phyloP scores from a whole-genome alignment of 495 filamentous ascomycete genomes.

The Xylaria grammica region DNA sequence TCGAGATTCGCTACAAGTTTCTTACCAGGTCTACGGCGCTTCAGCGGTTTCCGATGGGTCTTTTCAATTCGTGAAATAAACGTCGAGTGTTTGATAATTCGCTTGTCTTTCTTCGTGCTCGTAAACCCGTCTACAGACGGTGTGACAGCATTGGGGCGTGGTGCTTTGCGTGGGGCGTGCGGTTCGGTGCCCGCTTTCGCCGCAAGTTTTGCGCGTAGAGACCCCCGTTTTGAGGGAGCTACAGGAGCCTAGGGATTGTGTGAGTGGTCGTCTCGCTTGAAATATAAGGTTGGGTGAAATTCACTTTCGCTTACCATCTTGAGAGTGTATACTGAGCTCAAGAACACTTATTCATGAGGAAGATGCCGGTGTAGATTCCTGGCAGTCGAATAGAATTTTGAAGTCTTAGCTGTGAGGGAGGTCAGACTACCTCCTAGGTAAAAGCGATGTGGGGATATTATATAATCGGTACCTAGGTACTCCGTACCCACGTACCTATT shows the following conservation, averaged over 20 bases:
- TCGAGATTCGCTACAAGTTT: conserved; percentile 80
- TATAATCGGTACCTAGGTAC: too few relatives aligned
- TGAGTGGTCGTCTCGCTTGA: conserved; percentile 24
- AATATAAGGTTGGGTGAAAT: not conserved
- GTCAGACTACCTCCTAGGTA: too few relatives aligned
- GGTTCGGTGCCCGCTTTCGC: conserved; percentile 31
- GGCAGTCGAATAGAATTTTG: not conserved
- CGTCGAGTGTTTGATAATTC: conserved; percentile 71
- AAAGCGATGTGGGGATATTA: conserved; percentile 4
- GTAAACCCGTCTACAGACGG: conserved; percentile 53
- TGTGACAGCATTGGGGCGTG: conserved; percentile 45
- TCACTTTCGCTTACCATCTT: conserved; percentile 20
- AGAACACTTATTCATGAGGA: not conserved
- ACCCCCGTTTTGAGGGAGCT: conserved; percentile 50
- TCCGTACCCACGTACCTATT: too few relatives aligned
- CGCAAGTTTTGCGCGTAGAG: conserved; percentile 49
- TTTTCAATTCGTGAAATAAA: conserved; percentile 80
- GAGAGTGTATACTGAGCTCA: not conserved
- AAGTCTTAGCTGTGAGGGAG: not conserved
- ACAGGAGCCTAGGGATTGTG: conserved; percentile 44
- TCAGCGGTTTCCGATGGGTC: conserved; percentile 46
- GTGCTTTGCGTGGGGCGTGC: conserved; percentile 46
- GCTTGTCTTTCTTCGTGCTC: conserved; percentile 78
- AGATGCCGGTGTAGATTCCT: not conserved
- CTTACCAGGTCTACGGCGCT: conserved; percentile 71